These are phyloP conservation scores for Thielaviopsis cerberus DNA, from an alignment of 2,329 filamentous ascomycete species.

Conservation along the genomic window DNA sequence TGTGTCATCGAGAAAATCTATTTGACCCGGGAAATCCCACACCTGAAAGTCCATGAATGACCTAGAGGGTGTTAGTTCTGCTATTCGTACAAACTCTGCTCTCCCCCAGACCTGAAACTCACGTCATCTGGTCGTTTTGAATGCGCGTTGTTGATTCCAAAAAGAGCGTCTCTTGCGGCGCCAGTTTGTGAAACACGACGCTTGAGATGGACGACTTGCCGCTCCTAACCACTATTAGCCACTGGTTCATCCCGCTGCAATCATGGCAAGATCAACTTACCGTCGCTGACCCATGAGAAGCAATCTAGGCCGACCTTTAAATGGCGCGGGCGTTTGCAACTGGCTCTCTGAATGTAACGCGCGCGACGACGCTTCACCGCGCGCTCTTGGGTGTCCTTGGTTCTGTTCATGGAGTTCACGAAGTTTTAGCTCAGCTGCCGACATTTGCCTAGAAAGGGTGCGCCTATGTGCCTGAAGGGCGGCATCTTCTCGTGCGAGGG, in stretches of 20 bases:
- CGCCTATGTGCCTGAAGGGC: slow-evolving; percentile 6
- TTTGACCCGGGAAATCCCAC: slow-evolving; percentile 90
- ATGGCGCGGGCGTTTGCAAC: slow-evolving; percentile 16
- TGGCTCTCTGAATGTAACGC: slow-evolving; percentile 26
- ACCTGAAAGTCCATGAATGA: slow-evolving; percentile 99
- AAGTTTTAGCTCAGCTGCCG: slow-evolving; percentile 40
- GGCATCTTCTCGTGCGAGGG: neutral
- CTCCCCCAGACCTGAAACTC: slow-evolving; percentile 21
- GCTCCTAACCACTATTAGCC: slow-evolving; percentile 40
- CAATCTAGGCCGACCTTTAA: slow-evolving; percentile 61
- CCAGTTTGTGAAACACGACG: slow-evolving; percentile 97
- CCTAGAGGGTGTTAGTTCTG: slow-evolving; percentile 26
- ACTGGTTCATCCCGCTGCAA: too few species aligned
- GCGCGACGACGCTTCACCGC: slow-evolving; percentile 28
- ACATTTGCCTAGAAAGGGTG: slow-evolving; percentile 4
- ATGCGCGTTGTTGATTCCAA: slow-evolving; percentile 87
- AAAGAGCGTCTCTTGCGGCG: slow-evolving; percentile 86
- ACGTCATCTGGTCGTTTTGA: slow-evolving; percentile 92
- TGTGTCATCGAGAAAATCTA: slow-evolving; percentile 73
- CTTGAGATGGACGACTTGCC: slow-evolving; percentile 97
- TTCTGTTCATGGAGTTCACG: slow-evolving; percentile 45
- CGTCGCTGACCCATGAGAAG: slow-evolving; percentile 89
- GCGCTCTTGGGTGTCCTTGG: slow-evolving; percentile 29
- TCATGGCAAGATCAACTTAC: slow-evolving; percentile 28
- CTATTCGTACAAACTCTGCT: slow-evolving; percentile 3